A percentile compares a stretch with the other conserved stretches of the same genome.
Evolutionary conservation across 176 grass and related monocot species (phyloP).

Genomic region (Thinopyrum elongatum): DNA sequence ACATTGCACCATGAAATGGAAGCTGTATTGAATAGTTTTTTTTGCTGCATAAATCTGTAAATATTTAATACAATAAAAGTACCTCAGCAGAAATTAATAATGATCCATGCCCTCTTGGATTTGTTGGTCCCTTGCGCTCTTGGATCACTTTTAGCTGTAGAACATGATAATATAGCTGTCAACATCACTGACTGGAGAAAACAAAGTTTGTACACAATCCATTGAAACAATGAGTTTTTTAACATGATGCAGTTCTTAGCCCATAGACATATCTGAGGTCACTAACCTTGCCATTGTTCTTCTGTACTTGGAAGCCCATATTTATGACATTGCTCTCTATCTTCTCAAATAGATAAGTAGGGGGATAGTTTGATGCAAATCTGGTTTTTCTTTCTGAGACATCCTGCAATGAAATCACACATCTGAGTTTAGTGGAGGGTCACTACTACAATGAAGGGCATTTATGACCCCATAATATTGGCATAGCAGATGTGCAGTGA

Average conservation of each 20-base stretch:
- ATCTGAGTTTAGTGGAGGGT: constrained; percentile 17
- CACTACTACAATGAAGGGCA: neutral
- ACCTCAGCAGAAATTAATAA: constrained; percentile 76
- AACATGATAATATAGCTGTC: constrained; percentile 7
- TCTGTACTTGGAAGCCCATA: constrained; percentile 81
- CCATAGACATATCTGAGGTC: neutral
- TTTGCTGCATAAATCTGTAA: neutral
- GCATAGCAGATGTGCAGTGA: neutral
- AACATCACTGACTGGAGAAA: neutral
- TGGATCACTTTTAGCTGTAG: constrained; percentile 73
- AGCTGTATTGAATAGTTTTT: neutral
- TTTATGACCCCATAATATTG: neutral
- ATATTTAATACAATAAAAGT: constrained; percentile 18
- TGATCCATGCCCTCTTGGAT: constrained; percentile 29
- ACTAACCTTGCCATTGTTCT: constrained; percentile 68
- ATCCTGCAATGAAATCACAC: constrained; percentile 48
- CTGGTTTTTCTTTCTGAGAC: constrained; percentile 81
- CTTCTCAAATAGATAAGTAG: constrained; percentile 80
- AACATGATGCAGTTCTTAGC: constrained; percentile 1
- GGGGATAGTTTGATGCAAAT: constrained; percentile 83
- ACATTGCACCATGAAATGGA: constrained; percentile 1
- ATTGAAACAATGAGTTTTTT: constrained; percentile 2
- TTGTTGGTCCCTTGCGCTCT: constrained; percentile 48
- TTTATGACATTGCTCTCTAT: constrained; percentile 62
- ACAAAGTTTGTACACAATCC: neutral